Evolutionary conservation across 2,329 filamentous ascomycete genomes (phyloP), one percentile per base, ranked within the genome.

Genomic region (Fusarium sp.): DNA sequence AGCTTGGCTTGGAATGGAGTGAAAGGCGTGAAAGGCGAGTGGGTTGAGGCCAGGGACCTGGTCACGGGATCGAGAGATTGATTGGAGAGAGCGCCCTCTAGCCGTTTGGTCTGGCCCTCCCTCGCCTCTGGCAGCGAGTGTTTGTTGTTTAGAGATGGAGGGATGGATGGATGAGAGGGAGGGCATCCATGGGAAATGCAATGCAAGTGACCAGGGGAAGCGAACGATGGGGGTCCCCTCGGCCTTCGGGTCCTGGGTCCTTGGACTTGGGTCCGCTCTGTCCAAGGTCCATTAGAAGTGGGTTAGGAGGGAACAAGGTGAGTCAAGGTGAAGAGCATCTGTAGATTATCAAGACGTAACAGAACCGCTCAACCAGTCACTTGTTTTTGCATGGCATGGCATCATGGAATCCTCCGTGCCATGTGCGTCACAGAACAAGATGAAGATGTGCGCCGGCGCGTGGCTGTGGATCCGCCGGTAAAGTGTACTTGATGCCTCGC

Each of bases 401-500:
- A 18, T 63, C 42, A 38, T 68, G 50, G 29, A 68, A 68, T 68
- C 59, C 59, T 71, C 63, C 9, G 31, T 42, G 56, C 35, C 27
- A 50, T 70, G 52, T 71, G 58, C 71, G 56, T 71, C 68, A 65
- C 52, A 63, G 31, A 57, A 56, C 61, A 69, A 60, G 45, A 74
- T 63, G 56, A 69, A 61, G 65, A 66, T 66, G 58, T 61, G 54
- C 59, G 13, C 52, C 47, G 57, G 68, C 58, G 57, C 71, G 52
- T 74, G 65, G 65, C 50, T 66, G 65, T 74, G 71, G 68, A 73
- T 61, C 63, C 52, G 20, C 52, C 31, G 6, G 22, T 31, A 4
- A 40, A 59, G 57, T 22, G 18, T 59, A 59, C 57, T 20, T 59
- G 25, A 3, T 13, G 0, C 4, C 25, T 29, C 10, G 8, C 8